Evolutionary conservation across 208 protist species (phyloP).

Genomic region (Porcisia hertigi): DNA sequence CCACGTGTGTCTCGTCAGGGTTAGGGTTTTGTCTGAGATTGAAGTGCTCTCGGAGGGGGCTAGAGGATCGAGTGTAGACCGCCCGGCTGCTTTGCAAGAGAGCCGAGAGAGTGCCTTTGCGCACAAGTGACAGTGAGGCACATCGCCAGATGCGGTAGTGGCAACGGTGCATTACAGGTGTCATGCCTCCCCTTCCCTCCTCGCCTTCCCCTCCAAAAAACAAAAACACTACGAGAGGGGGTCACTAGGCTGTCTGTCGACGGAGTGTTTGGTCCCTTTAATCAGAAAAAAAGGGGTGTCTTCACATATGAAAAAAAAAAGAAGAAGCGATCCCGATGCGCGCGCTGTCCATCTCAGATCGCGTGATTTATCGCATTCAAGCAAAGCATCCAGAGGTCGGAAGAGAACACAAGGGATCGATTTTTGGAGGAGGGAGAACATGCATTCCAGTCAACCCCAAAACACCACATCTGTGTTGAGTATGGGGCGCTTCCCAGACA

Average conservation of each 20-base stretch:
- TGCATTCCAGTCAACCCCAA: too few species aligned
- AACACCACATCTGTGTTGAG: too few species aligned
- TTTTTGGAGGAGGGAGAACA: too few species aligned
- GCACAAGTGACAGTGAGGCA: neutral
- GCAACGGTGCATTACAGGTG: neutral
- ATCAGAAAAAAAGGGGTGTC: too few species aligned
- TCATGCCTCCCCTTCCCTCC: too few species aligned
- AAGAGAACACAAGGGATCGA: neutral
- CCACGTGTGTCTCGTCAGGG: neutral
- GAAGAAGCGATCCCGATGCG: neutral
- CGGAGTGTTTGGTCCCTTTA: too few species aligned
- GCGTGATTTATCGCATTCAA: neutral
- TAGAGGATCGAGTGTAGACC: neutral
- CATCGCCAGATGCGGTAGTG: slow-evolving; percentile 1
- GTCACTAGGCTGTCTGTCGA: too few species aligned
- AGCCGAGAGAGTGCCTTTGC: neutral
- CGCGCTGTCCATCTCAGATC: neutral
- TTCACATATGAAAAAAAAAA: neutral
- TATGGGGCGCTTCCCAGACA: too few species aligned
- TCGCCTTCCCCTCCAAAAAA: too few species aligned
- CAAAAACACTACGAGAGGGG: too few species aligned
- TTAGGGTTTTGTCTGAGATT: neutral
- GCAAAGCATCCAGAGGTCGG: neutral
- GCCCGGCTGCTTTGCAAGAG: neutral
- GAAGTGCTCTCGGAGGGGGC: neutral